Percentiles rank a stretch among this genome's conserved stretches.
phyloP scores from a whole-genome alignment of 768 basidiomycete species.

The Cystobasidium tubakii region DNA sequence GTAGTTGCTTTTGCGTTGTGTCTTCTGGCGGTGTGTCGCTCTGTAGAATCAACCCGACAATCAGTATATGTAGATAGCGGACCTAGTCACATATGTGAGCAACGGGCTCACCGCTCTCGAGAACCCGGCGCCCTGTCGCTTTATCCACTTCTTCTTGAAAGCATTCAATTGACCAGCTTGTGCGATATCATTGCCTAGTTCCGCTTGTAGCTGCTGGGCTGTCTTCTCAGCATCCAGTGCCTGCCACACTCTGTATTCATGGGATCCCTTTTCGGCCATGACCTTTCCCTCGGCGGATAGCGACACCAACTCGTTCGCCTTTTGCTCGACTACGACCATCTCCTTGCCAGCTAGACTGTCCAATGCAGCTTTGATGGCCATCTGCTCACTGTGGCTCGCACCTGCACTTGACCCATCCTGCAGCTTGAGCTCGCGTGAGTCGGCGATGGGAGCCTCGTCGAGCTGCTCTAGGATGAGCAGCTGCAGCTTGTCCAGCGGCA shows the following conservation, averaged over 20 bases:
- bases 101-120: constrained; percentile 62
- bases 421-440: constrained; percentile 48
- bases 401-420: constrained; percentile 9
- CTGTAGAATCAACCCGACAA: neutral
- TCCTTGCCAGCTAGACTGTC: constrained; percentile 84
- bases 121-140: constrained; percentile 76
- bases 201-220: constrained; percentile 38
- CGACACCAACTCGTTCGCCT: constrained; percentile 67
- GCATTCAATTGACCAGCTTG: constrained; percentile 92
- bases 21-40: constrained; percentile 21
- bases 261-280: constrained; percentile 75
- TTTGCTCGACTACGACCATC: constrained; percentile 74
- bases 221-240: constrained; percentile 1
- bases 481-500: constrained; percentile 37
- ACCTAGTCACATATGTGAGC: neutral
- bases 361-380: constrained; percentile 75
- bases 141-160: constrained; percentile 96
- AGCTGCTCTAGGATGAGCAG: constrained; percentile 39
- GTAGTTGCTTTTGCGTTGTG: constrained; percentile 29
- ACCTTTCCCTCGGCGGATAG: constrained; percentile 76
- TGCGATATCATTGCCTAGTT: constrained; percentile 76
- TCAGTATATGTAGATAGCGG: neutral
- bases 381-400: constrained; percentile 55
- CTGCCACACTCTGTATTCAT: constrained; percentile 88
- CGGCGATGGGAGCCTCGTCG: constrained; percentile 46